Base-by-base conservation (phyloP, 176 grass and related monocot genomes). In the Carex pumila region DNA sequence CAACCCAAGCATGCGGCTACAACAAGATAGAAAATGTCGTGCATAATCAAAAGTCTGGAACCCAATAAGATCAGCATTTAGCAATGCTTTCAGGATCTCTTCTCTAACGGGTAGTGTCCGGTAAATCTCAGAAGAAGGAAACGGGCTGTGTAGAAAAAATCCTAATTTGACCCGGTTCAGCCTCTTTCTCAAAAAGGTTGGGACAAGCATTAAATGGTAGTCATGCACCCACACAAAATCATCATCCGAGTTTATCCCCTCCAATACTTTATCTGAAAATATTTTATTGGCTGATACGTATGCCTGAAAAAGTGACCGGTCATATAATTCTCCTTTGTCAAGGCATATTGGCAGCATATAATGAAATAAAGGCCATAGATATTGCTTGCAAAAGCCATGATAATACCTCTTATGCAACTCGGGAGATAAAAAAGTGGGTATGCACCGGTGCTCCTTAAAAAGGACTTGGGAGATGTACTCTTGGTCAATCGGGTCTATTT, bases 1-100 rank as follows among this genome's bases (percentile, higher is more conserved):
- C 62, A 94, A 85, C 3, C 90, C 95, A 58, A 94, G 84, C 85
- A 93, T 93, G 88, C 89, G 94, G 68, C 92, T 94, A 64, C 95
- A 98, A 79, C 91, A 98, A 72, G 95, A 94, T 60, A 98, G 84
- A 84, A 98, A 98, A 84, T 98, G 91, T 14, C 92, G 88, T 21
- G 95, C 92, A 87, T 98, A 98, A 76, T 98, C 95, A 86, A 91
- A 94, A 81, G 92, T 98, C 84, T 98, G 95, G 79, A 98, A 98
- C 68, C 95, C 92, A 87, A 98, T 98, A 56, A 98, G 86, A 92
- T 98, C 95, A 31, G 92, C 89, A 84, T 98, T 98, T 59, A 98
- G 87, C 84, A 98, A 87, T 4, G 90, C 86, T 83, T 91, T 94
- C 60, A 98, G 71, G 69, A 98, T 98, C 84, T 98, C 95, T 65